Evolutionary conservation across 257 asterid species (phyloP), one percentile per base, ranked within the genome.

Genomic region (Nicotiana knightiana): DNA sequence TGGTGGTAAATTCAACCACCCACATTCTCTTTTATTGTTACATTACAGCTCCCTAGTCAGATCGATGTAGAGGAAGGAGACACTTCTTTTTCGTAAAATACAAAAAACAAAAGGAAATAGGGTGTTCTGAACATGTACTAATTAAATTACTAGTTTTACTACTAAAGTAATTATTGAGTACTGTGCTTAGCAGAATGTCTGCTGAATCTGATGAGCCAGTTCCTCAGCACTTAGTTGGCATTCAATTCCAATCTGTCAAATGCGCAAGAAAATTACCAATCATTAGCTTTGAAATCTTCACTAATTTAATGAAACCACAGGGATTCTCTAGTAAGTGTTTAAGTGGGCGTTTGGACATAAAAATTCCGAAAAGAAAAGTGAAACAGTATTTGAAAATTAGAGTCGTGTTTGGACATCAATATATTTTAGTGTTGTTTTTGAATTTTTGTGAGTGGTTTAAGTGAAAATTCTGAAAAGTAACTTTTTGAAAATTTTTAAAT

Each of bases 161-260:
- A 48, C 79, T 73, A 71, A 46, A 46, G 37, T 8, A 43, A 71
- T 62, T 18, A 73, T 75, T 81, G 68, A 81, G 68, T 85, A 84
- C 70, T 77, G 78, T 24, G 8, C 54, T 88, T 87, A 91, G 93
- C 91, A 88, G 91, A 96, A 96, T 64, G 98, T 94, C 87, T 89
- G 96, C 88, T 93, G 99, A 87, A 96, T 91, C 81, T 88, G 95
- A 67, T 91, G 92, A 51, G 99, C 99, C 85, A 96, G 85, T 68
- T 96, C 99, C 83, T 96, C 97, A 4, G 99, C 99, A 81, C 99
- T 96, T 33, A 94, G 97, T 82, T 93, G 97, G 91, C 99, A 96
- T 83, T 94, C 99, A 66, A 96, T 94, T 73, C 99, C 97, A 54
- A 96, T 91, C 99, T 95, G 83, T 76, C 61, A 58, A 85, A 21